Base-by-base conservation (phyloP, 345 rosid genomes). In the Syzygium aromaticum region DNA sequence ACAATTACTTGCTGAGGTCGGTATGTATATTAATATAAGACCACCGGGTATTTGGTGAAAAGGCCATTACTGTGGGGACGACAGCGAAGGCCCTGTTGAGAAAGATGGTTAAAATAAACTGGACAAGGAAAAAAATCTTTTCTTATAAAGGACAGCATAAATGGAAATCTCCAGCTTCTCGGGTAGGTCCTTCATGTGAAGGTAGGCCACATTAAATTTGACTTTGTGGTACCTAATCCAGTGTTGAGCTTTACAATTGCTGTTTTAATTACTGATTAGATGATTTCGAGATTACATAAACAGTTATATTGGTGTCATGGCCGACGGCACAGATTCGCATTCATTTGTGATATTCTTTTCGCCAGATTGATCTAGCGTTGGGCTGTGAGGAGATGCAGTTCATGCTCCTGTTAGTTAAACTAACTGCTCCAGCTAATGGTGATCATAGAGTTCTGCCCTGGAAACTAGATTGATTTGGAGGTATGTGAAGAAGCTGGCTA, bases 81-180 rank as follows among this genome's bases (percentile, higher is more conserved):
- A 84, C 53, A 51, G 85, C 78, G 23, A 33, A 17, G 78, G 46
- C 78, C 19, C 80, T 73, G 46, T 9, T 33, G 49, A 73, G 46
- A 11, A 33, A 73, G 46, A 73, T 19, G 80, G 49, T 73, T 33
- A 33, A 73, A 33, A 73, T 73, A 49, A 73, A 73, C 80, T 73
- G 80, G 80, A 91, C 90, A 89, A 88, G 85, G 84, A 86, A 77
- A 87, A 84, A 87, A 84, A 88, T 86, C 88, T 57, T 86, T 88
- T 77, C 85, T 84, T 61, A 28, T 77, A 33, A 16, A 84, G 57
- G 19, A 82, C 63, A 85, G 59, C 57, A 86, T 84, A 90, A 87
- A 87, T 83, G 28, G 86, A 88, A 40, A 83, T 61, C 85, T 56
- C 40, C 40, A 46, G 85, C 84, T 84, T 89, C 85, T 86, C 89